Base-by-base conservation (phyloP, 768 basidiomycete species). In the Boletus rubropictus region DNA sequence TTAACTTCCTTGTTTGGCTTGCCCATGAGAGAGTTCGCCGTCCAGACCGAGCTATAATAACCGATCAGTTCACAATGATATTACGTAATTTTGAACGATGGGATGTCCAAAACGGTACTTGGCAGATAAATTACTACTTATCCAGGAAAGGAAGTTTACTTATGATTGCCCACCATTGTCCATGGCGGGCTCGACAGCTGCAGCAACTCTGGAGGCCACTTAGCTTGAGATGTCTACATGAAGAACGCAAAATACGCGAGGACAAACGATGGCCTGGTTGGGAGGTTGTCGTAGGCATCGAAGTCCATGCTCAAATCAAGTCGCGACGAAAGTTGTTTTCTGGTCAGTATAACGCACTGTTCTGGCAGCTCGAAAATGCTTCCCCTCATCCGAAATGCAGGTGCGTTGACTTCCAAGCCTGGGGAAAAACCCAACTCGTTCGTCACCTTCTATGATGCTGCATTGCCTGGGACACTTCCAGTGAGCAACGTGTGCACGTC, bases 231-330 rank as follows among this genome's bases (percentile, higher is more conserved):
- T 22, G 24, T n/a, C 18, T 53, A 1, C 51, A 52, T 5, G 17
- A 27, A 32, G 36, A 51, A 43, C 50, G 54, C 15, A 42, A 36
- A 12, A 12, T 20, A 25, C 44, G 47, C 21, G 40, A 48, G 11
- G 65, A 65, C 52, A 61, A 46, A 5, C 66, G 84, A 41, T 89
- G 88, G 88, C 85, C 84, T 14, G 91, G 84, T 18, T 98, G 90
- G 89, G 77, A 85, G 53, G 84, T 96, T 17, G 73, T 95, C 33
- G 81, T 98, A 27, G 96, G 96, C 14, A 84, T 99, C 39, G 96
- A 99, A 61, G 89, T 95, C 5, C 96, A 98, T 61, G 89, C 92
- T 0, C 95, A 98, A 63, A 80, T 99, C 60, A 89, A 86, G 65
- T 84, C 91, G 3, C 79, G 83, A 47, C 69, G 73, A 47, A 99